Conservation (phyloP, 768 basidiomycete species). For the Tylopilus balloui region DNA sequence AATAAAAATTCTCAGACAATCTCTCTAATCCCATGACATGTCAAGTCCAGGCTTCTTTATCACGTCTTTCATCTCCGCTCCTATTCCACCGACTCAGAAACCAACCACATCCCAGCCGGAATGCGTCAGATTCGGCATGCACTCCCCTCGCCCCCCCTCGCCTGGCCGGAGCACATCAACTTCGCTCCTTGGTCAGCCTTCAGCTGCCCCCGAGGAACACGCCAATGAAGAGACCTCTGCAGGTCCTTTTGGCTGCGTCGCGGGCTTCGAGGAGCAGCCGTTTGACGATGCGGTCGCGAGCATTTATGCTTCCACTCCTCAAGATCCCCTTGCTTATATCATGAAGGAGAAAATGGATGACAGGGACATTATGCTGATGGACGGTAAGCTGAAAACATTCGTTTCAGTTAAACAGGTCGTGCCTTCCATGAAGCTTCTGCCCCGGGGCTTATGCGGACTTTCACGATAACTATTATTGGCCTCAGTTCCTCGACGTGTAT, state of each 20-base stretch:
- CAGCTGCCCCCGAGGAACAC: conserved; percentile 9
- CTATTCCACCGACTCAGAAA: conserved; percentile 23
- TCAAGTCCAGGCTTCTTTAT: conserved; percentile 32
- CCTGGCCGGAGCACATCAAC: conserved; percentile 14
- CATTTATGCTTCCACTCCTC: conserved; percentile 29
- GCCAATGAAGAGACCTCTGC: not conserved
- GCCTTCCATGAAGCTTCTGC: conserved; percentile 10
- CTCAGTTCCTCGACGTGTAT: conserved; percentile 11
- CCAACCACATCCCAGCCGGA: conserved; percentile 19
- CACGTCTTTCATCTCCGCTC: conserved; percentile 32
- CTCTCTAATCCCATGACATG: conserved; percentile 26
- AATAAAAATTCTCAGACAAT: conserved; percentile 17
- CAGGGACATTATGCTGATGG: conserved; percentile 48
- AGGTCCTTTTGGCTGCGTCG: not conserved
- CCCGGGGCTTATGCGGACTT: conserved; percentile 25
- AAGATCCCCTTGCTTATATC: conserved; percentile 36
- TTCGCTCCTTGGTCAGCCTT: conserved; percentile 25
- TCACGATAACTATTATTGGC: conserved; percentile 15
- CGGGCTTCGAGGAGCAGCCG: conserved; percentile 12
- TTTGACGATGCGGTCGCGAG: conserved; percentile 32
- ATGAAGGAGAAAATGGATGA: conserved; percentile 55
- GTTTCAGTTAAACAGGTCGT: conserved; percentile 10
- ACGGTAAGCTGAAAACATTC: conserved; percentile 39
- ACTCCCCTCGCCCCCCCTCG: conserved; percentile 16
- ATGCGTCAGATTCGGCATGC: conserved; percentile 17